These are phyloP conservation scores for Trichoderma atrobrunneum DNA, from an alignment of 2,329 filamentous ascomycete species.

Conservation along the genomic window DNA sequence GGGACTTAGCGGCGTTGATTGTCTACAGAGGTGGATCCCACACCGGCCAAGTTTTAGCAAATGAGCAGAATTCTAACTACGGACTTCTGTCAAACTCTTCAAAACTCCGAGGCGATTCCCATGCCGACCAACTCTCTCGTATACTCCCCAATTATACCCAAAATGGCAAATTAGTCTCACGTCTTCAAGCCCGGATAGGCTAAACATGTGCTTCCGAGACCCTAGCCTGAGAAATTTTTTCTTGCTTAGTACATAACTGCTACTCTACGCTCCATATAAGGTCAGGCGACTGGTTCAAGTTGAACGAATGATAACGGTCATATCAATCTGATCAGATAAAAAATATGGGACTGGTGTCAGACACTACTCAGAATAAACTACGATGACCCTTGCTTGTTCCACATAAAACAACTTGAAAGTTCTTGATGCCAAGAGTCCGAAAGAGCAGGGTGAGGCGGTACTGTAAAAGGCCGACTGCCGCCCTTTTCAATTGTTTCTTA, in stretches of 20 bases:
- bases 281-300: not conserved
- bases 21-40: not conserved
- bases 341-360: not conserved
- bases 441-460: not conserved
- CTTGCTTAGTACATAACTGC: not conserved
- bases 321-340: constrained; percentile 13
- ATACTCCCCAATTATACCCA: not conserved
- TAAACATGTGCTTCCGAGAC: not conserved
- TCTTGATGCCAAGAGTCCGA: not conserved
- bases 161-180: not conserved
- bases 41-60: not conserved
- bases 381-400: not conserved
- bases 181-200: not conserved
- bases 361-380: not conserved
- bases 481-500: not conserved
- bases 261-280: not conserved
- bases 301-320: not conserved
- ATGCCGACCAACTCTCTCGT: not conserved
- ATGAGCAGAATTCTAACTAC: not conserved
- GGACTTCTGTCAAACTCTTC: not conserved
- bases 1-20: not conserved
- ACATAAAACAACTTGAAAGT: not conserved
- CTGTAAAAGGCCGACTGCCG: not conserved
- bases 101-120: not conserved
- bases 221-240: not conserved